Conservation (phyloP, 805 yeast genomes). For the Nakazawaea holstii region DNA sequence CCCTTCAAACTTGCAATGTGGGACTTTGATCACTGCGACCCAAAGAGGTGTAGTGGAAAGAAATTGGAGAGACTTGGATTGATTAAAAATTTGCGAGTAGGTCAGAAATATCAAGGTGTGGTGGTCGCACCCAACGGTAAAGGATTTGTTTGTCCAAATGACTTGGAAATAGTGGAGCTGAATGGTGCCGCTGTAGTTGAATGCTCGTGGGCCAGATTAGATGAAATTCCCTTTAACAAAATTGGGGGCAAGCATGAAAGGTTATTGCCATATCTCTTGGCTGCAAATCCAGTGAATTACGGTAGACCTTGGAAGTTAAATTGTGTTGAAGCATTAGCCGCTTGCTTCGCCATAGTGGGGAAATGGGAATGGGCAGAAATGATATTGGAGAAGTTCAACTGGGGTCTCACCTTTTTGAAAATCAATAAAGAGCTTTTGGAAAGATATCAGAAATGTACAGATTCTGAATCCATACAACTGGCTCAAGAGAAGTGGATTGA, state of each 20-base stretch:
- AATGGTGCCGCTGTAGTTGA: slow-evolving; percentile 97
- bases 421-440: slow-evolving; percentile 76
- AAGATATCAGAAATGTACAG: slow-evolving; percentile 74
- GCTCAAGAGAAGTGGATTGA: slow-evolving; percentile 78
- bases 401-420: slow-evolving; percentile 88
- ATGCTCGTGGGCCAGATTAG: slow-evolving; percentile 97
- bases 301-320: slow-evolving; percentile 94
- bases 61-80: slow-evolving; percentile 85
- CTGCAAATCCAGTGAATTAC: slow-evolving; percentile 95
- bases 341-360: slow-evolving; percentile 93
- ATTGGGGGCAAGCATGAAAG: slow-evolving; percentile 91
- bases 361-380: slow-evolving; percentile 83
- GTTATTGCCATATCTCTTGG: slow-evolving; percentile 84
- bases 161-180: slow-evolving; percentile 66
- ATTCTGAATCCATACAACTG: slow-evolving; percentile 60
- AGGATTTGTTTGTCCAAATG: slow-evolving; percentile 85
- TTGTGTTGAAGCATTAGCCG: slow-evolving; percentile 97
- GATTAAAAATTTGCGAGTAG: slow-evolving; percentile 75
- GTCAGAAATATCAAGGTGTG: slow-evolving; percentile 87
- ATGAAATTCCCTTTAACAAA: slow-evolving; percentile 89
- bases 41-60: slow-evolving; percentile 95
- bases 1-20: slow-evolving; percentile 95
- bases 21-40: slow-evolving; percentile 99
- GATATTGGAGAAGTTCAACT: slow-evolving; percentile 73
- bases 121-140: slow-evolving; percentile 93